Evolutionary conservation across 75 land plant species (phyloP), one percentile per base, ranked within the genome.

Genomic region (Pinus albicaulis): DNA sequence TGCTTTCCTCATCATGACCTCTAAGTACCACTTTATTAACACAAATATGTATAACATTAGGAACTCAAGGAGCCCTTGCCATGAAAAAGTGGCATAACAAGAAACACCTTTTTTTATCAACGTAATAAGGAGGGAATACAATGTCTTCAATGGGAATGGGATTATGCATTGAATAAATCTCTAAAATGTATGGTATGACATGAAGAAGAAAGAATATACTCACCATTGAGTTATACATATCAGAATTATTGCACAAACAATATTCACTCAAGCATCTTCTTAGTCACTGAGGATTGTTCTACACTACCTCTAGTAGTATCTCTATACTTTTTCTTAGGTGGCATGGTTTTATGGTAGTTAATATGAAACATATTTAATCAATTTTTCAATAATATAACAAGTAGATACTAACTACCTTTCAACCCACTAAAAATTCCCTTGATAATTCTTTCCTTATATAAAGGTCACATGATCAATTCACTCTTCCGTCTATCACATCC

Each of bases 151-250:
- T 72, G 74, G 74, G 48, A 61, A 10, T 16, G 52, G 77, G 13
- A 57, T 68, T 69, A 68, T 56, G 24, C 58, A 65, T 68, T 66
- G 22, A 70, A 23, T 59, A 75, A 76, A 0, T 83, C 84, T 83
- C 76, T 84, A 76, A 84, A 82, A 41, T 87, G 86, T 66, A 72
- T 56, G n/a, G 58, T 76, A 62, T 87, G 89, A 86, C 86, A 84
- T 63, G 57, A 78, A 7, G 86, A 87, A 74, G 86, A 84, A 58
- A 84, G 82, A 26, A 41, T 75, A 20, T 83, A 84, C 48, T 74
- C 71, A 57, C 48, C 48, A 44, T 7, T 70, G 58, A 70, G 12
- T 75, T 84, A 86, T 75, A 86, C 84, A 20, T 87, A 56, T 62
- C 89, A 87, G 12, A 84, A 87, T 74, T 84, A 58, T 80, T 87